Evolutionary conservation across 352 stramenopile species (phyloP).

Genomic region (Phytopythium ostracodes): DNA sequence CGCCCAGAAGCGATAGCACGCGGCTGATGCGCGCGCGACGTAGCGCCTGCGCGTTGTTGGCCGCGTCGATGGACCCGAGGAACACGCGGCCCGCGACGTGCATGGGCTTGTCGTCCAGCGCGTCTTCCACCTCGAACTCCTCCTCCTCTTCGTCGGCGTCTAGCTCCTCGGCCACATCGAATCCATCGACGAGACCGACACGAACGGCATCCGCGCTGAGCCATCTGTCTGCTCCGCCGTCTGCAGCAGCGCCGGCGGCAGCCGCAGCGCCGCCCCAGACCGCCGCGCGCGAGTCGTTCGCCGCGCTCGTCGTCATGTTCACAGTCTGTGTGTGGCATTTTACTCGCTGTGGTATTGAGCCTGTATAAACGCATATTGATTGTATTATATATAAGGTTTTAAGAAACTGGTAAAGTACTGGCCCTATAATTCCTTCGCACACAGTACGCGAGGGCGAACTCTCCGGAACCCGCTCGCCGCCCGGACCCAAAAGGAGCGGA

Average conservation of each 20-base stretch:
- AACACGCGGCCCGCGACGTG: constrained; percentile 37
- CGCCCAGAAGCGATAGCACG: constrained; percentile 37
- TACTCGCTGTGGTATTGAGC: neutral
- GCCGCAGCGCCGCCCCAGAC: constrained; percentile 14
- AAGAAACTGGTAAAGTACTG: neutral
- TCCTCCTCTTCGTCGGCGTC: constrained; percentile 22
- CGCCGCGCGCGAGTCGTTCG: neutral
- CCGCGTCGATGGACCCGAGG: constrained; percentile 67
- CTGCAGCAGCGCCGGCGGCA: constrained; percentile 1
- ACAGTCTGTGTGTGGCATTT: neutral
- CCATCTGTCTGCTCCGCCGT: neutral
- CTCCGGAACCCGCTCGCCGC: neutral
- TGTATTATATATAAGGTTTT: neutral
- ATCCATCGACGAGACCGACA: neutral
- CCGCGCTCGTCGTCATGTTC: constrained; percentile 3
- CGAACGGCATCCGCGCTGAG: neutral
- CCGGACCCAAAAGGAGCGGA: neutral
- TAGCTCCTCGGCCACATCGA: constrained; percentile 5
- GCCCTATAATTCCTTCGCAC: neutral
- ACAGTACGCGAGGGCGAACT: neutral
- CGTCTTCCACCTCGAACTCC: constrained; percentile 48
- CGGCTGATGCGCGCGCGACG: constrained; percentile 29
- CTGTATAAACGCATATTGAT: neutral
- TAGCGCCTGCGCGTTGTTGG: constrained; percentile 38
- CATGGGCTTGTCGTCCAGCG: constrained; percentile 60